Base-by-base conservation (phyloP, 345 rosid species). In the Syzygium aqueum region DNA sequence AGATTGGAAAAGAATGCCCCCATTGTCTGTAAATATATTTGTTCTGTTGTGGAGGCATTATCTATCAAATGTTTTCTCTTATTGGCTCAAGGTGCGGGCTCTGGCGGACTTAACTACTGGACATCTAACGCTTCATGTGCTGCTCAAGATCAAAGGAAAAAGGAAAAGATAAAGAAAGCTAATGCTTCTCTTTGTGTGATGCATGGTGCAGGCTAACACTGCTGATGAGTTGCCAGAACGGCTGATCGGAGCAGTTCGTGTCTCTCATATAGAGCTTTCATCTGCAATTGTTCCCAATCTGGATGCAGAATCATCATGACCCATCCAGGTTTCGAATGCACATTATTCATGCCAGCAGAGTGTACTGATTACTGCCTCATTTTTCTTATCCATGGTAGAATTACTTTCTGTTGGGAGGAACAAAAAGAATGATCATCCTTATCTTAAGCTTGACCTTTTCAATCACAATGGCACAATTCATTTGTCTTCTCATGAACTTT, bases 241-340 rank as follows among this genome's bases (percentile, higher is more conserved):
- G 89, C 92, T 96, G 86, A 95, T 96, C 10, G 98, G 99, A 78
- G 99, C 98, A 0, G 97, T 97, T 49, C 95, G 99, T 85, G 99
- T 94, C 88, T 97, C 98, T 84, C 99, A 97, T 86, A 87, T 95
- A 86, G 98, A 94, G 93, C 94, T 97, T 28, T 92, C 95, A 28
- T 94, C 97, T 9, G 99, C 99, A 15, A 90, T 95, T 65, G 97
- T 94, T 86, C 99, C 99, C 25, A 92, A 91, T 84, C 87, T 97
- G 85, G 96, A 91, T 27, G 94, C 92, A 50, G 61, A 73, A 73
- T 40, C 85, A 61, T 89, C 85, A n/a, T 87, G 84, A 91, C 86
- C 59, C 23, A 11, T 51, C 53, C 53, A 63, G 86, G 67, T 85
- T 51, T 88, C 78, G n/a, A 88, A 89, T 33, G 49, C 67, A n/a